These are phyloP conservation scores for Aaosphaeria pasadenensis DNA, from an alignment of 2,329 filamentous ascomycete species.

Conservation along the genomic window DNA sequence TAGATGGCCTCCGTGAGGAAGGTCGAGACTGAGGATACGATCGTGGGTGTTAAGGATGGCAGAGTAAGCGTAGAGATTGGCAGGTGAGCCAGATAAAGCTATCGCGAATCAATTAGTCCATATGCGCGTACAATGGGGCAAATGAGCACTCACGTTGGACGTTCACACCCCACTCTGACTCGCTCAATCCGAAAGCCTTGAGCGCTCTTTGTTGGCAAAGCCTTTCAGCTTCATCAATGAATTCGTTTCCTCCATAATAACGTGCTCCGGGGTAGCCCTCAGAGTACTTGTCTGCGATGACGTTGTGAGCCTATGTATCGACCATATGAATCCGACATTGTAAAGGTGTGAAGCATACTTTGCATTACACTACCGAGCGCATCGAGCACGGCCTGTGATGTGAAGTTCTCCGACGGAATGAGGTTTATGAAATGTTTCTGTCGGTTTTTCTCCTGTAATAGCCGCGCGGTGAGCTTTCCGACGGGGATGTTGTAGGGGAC, in stretches of 20 bases:
- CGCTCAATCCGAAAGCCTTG: slow-evolving; percentile 81
- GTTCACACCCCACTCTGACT: slow-evolving; percentile 95
- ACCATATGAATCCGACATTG: not conserved
- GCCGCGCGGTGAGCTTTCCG: too few species aligned
- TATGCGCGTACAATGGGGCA: not conserved
- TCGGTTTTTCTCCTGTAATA: slow-evolving; percentile 77
- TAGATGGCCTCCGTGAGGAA: slow-evolving; percentile 93
- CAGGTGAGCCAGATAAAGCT: slow-evolving; percentile 78
- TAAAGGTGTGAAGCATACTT: slow-evolving; percentile 54
- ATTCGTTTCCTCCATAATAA: slow-evolving; percentile 99
- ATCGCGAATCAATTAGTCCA: slow-evolving; percentile 12
- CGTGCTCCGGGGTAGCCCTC: slow-evolving; percentile 97
- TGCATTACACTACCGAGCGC: slow-evolving; percentile 67
- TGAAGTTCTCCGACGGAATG: slow-evolving; percentile 99
- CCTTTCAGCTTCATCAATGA: slow-evolving; percentile 94
- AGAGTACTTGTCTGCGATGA: slow-evolving; percentile 83
- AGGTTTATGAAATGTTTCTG: slow-evolving; percentile 99
- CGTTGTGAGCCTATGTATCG: slow-evolving; percentile 51
- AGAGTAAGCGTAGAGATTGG: slow-evolving; percentile 82
- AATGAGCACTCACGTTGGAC: slow-evolving; percentile 66
- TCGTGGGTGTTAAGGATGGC: slow-evolving; percentile 91
- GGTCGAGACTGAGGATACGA: slow-evolving; percentile 92
- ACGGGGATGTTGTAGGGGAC: not conserved
- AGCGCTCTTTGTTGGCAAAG: slow-evolving; percentile 94
- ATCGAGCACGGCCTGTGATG: slow-evolving; percentile 96